Evolutionary conservation across 2,329 filamentous ascomycete genomes (phyloP), one percentile per base, ranked within the genome.

Genomic region (Xylariaceae sp.): DNA sequence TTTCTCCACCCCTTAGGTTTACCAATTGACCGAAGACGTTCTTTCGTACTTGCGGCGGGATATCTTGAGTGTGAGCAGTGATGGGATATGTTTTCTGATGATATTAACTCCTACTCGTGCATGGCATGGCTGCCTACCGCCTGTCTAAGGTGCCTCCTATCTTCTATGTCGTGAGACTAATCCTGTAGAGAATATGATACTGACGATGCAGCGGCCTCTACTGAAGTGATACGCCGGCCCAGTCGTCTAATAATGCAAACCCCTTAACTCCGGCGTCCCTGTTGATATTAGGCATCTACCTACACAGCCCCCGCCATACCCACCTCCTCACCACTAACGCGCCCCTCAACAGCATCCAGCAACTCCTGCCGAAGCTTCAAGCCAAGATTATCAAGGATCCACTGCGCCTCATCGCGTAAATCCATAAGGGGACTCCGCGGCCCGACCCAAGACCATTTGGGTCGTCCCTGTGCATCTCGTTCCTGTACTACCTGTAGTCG

Each of bases 371-470:
- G 78, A 44, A 92, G 74, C 60, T 75, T 80, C 55, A 77, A 76
- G 61, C 81, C 81, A 55, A 92, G 71, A 61, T 82, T 78, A 61
- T 90, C 85, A 47, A 91, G 71, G 42, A 92, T 83, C 88, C 88
- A 92, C 69, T 90, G 83, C 11, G 84, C 81, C 74, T 92, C 88
- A 58, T 83, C 82, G 67, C 85, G 81, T 52, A 80, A 80, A 2
- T 86, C 83, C 83, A 90, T 87, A 10, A 92, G 76, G 2, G 88
- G 88, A 64, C 85, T 89, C 11, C 82, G 76, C 51, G 83, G 79
- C 0, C 86, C 88, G 1, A 92, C 80, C 89, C 89, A 92, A 39
- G 86, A 89, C 88, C 88, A 91, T 62, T 78, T 65, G 2, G 53
- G 52, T 10, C 35, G 39, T n/a, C 23, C 30, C 8, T 53, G 42